phyloP scores from a whole-genome alignment of 345 rosid species.

The Cochlearia excelsa region DNA sequence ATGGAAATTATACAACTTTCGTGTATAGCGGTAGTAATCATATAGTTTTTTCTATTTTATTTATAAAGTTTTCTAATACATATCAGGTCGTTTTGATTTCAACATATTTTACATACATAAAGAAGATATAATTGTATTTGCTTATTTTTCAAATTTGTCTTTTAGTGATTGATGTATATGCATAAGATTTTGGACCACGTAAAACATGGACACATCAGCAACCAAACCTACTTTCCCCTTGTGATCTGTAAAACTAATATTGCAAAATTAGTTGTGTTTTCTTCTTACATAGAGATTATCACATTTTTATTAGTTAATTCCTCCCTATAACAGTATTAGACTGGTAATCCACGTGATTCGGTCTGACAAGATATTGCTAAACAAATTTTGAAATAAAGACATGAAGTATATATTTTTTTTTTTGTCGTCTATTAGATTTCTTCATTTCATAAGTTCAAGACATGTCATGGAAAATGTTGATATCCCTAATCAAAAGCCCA shows the following conservation, averaged over 20 bases:
- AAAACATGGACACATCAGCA: constrained; percentile 30
- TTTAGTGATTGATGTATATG: constrained; percentile 25
- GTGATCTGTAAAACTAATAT: constrained; percentile 17
- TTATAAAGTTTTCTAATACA: too few species aligned
- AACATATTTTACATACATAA: background rate
- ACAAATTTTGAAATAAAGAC: constrained; percentile 17
- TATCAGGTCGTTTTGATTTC: too few species aligned
- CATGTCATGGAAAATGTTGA: too few species aligned
- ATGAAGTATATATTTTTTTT: background rate
- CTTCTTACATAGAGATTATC: constrained; percentile 26
- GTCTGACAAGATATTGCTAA: constrained; percentile 31
- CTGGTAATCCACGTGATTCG: constrained; percentile 31
- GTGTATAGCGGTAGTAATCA: too few species aligned
- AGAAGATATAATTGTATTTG: background rate
- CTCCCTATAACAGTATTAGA: constrained; percentile 4
- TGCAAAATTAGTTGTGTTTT: constrained; percentile 10
- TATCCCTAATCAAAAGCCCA: too few species aligned
- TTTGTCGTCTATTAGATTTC: too few species aligned
- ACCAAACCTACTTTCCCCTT: constrained; percentile 26
- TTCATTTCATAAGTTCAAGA: too few species aligned
- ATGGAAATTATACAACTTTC: too few species aligned
- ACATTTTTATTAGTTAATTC: constrained; percentile 17
- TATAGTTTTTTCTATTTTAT: too few species aligned
- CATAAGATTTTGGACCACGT: constrained; percentile 30
- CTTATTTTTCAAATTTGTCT: constrained; percentile 14